Percentiles rank a stretch among this genome's conserved stretches.
These are phyloP conservation scores for Pythium dissotocum DNA, from an alignment of 352 stramenopile genomes.

Conservation along the genomic window DNA sequence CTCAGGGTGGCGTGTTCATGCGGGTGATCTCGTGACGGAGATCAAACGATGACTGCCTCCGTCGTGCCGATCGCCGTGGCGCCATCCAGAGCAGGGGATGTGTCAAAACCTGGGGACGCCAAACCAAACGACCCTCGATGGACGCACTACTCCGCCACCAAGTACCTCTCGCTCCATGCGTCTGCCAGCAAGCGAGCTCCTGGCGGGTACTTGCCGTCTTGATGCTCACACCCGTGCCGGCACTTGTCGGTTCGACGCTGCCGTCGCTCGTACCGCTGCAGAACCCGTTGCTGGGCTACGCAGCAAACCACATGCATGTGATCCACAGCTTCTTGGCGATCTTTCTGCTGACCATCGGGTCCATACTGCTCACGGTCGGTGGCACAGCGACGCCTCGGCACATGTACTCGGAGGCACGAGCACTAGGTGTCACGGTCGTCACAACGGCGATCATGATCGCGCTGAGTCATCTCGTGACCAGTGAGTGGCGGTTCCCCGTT, in stretches of 20 bases:
- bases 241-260: neutral
- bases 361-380: neutral
- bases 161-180: constrained; percentile 12
- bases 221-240: neutral
- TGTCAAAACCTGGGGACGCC: neutral
- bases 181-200: neutral
- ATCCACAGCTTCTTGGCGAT: neutral
- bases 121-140: too few relatives aligned
- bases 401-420: constrained; percentile 11
- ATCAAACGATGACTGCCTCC: neutral
- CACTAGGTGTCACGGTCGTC: neutral
- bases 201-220: constrained; percentile 8
- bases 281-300: constrained; percentile 1
- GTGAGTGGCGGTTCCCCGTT: constrained; percentile 7
- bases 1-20: too few relatives aligned
- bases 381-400: neutral
- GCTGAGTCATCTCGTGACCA: neutral
- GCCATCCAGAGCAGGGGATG: neutral
- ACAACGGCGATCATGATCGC: neutral
- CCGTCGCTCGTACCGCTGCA: constrained; percentile 1
- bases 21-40: too few relatives aligned
- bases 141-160: neutral
- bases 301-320: neutral
- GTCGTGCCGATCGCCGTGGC: neutral
- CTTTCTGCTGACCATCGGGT: constrained; percentile 1